Evolutionary conservation across 805 yeast genomes (phyloP).

Genomic region (Zygosaccharomyces bailii): DNA sequence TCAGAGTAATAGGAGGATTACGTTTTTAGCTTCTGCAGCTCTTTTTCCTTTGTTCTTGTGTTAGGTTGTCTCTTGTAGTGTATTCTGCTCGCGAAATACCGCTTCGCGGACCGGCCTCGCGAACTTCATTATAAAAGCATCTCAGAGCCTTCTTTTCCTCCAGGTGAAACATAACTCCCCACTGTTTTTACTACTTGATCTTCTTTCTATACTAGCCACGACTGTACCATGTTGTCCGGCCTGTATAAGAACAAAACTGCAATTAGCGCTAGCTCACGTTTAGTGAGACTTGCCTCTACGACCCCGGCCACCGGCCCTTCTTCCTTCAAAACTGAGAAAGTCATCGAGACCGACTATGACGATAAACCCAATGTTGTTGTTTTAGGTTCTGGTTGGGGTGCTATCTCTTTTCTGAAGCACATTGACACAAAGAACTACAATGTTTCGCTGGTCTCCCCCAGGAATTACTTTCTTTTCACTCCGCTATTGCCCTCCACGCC

Average conservation of each 20-base stretch:
- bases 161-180: not conserved
- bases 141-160: not conserved
- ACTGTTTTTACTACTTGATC: not conserved
- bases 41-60: no score
- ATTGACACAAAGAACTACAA: conserved; percentile 85
- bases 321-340: conserved; percentile 40
- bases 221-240: conserved; percentile 14
- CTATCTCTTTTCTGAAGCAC: conserved; percentile 77
- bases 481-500: conserved; percentile 92
- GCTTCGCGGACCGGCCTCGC: not conserved
- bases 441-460: conserved; percentile 84
- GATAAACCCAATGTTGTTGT: conserved; percentile 51
- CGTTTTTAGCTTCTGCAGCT: not conserved
- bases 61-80: no score
- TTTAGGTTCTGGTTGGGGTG: conserved; percentile 93
- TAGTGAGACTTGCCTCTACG: conserved; percentile 23
- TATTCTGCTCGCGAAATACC: not conserved
- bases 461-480: conserved; percentile 91
- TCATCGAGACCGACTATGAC: conserved; percentile 33
- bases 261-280: conserved; percentile 16
- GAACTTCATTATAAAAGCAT: not conserved
- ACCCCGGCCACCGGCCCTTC: conserved; percentile 32
- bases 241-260: conserved; percentile 12
- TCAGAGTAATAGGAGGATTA: no score
- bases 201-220: not conserved